Conservation (phyloP, 805 yeast genomes). For the Candida vaughaniae region DNA sequence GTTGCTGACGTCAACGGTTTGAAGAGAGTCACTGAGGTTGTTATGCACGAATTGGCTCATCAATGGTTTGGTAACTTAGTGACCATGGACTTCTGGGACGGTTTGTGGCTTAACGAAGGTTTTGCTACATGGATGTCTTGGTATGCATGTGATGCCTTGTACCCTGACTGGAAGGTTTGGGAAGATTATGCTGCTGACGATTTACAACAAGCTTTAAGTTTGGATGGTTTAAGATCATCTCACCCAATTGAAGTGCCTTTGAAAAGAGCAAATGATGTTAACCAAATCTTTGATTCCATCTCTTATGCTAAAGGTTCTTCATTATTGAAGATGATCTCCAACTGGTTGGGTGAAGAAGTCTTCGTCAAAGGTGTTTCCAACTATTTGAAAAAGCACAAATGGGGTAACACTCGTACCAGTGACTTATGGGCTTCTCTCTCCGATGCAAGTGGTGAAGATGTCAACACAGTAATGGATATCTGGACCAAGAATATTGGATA, state of each 20-base stretch:
- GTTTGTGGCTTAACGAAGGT: conserved; percentile 85
- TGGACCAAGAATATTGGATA: conserved; percentile 82
- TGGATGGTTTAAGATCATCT: conserved; percentile 79
- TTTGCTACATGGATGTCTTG: conserved; percentile 92
- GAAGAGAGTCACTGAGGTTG: conserved; percentile 80
- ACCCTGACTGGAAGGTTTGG: conserved; percentile 88
- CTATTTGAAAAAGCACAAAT: conserved; percentile 72
- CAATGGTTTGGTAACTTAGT: conserved; percentile 92
- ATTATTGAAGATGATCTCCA: conserved; percentile 73
- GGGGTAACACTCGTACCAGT: conserved; percentile 73
- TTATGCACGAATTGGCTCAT: conserved; percentile 86
- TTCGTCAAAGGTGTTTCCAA: conserved; percentile 78
- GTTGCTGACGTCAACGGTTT: conserved; percentile 62
- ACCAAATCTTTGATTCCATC: conserved; percentile 82
- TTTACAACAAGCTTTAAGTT: conserved; percentile 68
- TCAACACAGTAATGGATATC: conserved; percentile 67
- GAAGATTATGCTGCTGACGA: conserved; percentile 77
- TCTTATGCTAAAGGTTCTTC: conserved; percentile 83
- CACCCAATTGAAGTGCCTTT: conserved; percentile 88
- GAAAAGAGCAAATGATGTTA: conserved; percentile 72
- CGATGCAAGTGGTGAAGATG: conserved; percentile 71
- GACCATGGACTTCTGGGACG: conserved; percentile 93
- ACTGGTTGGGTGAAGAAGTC: conserved; percentile 74
- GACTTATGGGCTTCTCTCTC: conserved; percentile 76
- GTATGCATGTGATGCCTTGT: conserved; percentile 73